Evolutionary conservation across 1,139 yeast species (phyloP), one percentile per base, ranked within the genome.

Genomic region (Scheffersomyces cryptocercus): DNA sequence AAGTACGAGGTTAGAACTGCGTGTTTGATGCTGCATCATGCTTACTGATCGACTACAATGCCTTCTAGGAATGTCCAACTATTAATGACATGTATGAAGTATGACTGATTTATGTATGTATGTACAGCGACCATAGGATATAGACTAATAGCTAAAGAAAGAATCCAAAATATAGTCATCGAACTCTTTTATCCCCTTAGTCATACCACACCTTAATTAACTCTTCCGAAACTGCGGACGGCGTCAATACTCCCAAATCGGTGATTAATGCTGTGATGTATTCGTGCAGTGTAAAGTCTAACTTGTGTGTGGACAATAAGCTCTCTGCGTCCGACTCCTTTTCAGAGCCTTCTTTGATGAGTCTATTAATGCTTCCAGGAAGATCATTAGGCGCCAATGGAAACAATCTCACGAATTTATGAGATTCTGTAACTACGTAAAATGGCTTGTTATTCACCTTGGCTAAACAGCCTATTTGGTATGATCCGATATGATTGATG

Each of bases 161-260:
- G 26, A 20, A 20, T 5, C 5, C 26, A 6, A 20, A 5, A 6
- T 16, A 20, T 20, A 20, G 26, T 6, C 26, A 20, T 20, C 7
- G 36, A 5, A 33, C 20, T 16, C 6, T 16, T 13, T 5, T 16
- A 16, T 28, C 30, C 26, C n/a, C 6, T 49, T 64, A 91, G 64
- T 91, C 97, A 59, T 90, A 91, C 98, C 98, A 95, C 79, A 95
- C 89, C 68, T 93, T 93, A 62, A 95, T 93, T 66, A 95, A 79
- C 67, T 95, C 99, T 65, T 95, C 99, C 29, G 96, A 86, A 33
- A 95, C 99, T 0, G 98, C 99, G 49, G 96, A 85, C 5, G 99
- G 97, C 7, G 99, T 93, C 56, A 95, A 75, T 1, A 93, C 97
- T 13, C 99, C 99, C 54, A 95, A 75, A 64, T 95, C 99, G 1